Evolutionary conservation across 2,329 filamentous ascomycete genomes (phyloP).

Genomic region (Exophiala viscosa): DNA sequence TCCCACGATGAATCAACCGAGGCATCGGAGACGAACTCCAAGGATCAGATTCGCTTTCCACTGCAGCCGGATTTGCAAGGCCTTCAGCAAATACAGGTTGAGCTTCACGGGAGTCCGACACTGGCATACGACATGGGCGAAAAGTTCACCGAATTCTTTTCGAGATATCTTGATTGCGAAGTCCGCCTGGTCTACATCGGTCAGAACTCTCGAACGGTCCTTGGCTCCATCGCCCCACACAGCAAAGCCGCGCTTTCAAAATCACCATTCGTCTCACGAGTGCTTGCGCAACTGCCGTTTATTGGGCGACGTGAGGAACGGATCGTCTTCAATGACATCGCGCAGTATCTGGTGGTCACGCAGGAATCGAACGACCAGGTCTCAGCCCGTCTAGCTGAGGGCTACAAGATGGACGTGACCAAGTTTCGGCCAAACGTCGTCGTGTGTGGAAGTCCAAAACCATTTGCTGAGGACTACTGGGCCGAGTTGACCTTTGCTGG

Average conservation of each 20-base stretch:
- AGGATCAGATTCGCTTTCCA: constrained; percentile 2
- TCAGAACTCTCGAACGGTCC: background rate
- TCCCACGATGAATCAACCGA: constrained; percentile 10
- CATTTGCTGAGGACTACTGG: constrained; percentile 33
- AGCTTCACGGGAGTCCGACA: constrained; percentile 4
- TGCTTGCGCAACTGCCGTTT: background rate
- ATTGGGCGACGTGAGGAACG: constrained; percentile 8
- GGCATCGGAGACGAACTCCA: background rate
- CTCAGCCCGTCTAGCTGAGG: constrained; percentile 21
- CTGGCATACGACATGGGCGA: constrained; percentile 12
- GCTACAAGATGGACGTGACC: constrained; percentile 29
- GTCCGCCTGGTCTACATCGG: constrained; percentile 6
- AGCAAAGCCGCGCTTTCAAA: constrained; percentile 4
- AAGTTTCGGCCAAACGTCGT: constrained; percentile 33
- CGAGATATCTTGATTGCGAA: background rate
- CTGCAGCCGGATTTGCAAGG: background rate
- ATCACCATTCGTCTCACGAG: constrained; percentile 9
- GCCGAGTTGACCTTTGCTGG: constrained; percentile 21
- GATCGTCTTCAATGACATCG: constrained; percentile 6
- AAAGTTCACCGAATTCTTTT: background rate
- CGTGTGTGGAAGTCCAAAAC: constrained; percentile 21
- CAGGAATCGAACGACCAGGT: constrained; percentile 4
- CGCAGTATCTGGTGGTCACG: constrained; percentile 9
- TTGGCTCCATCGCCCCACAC: constrained; percentile 8
- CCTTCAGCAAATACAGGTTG: background rate